Base-by-base conservation (phyloP, 495 filamentous ascomycete genomes). In the Talaromyces ruber region DNA sequence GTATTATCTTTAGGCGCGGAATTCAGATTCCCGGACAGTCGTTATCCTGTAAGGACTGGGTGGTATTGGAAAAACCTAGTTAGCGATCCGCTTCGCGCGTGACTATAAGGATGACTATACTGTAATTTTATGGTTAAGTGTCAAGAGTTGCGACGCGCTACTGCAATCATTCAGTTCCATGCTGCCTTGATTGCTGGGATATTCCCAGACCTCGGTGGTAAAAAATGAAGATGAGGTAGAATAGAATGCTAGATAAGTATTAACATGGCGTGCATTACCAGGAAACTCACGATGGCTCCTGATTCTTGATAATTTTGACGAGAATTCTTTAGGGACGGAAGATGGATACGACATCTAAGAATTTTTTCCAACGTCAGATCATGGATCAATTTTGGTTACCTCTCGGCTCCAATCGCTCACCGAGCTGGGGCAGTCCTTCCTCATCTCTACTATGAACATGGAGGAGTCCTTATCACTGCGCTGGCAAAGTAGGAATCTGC, bases 361-460 rank as follows among this genome's bases (percentile, higher is more conserved):
- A 32, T 77, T 71, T 62, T 72, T 78, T 54, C 71, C 71, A 29
- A 6, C 24, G 9, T 64, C 68, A n/a, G 71, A 78, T 62, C 71
- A 78, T 66, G 74, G 74, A n/a, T 78, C 71, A n/a, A 70, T 79
- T 34, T 62, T 79, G 0, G 70, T 79, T 37, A 79, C 72, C 1
- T 75, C 71, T 64, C 72, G 76, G n/a, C 68, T 77, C 3, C 59
- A 63, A 30, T n/a, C 16, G 21, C 56, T 78, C 2, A 66, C 55
- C 37, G 66, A 73, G 61, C 58, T 74, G 21, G 71, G 71, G 12
- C 56, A 63, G 51, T 62, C 67, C 24, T 69, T 67, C 52, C 66
- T 64, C 1, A 28, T 77, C 16, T 26, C 55, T 7, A 70, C 30
- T 22, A 65, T 77, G 25, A 26, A 62, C 43, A 52, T 18, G 0